These are phyloP conservation scores for Nicotiana knightiana DNA, from an alignment of 257 asterid species.

Conservation along the genomic window DNA sequence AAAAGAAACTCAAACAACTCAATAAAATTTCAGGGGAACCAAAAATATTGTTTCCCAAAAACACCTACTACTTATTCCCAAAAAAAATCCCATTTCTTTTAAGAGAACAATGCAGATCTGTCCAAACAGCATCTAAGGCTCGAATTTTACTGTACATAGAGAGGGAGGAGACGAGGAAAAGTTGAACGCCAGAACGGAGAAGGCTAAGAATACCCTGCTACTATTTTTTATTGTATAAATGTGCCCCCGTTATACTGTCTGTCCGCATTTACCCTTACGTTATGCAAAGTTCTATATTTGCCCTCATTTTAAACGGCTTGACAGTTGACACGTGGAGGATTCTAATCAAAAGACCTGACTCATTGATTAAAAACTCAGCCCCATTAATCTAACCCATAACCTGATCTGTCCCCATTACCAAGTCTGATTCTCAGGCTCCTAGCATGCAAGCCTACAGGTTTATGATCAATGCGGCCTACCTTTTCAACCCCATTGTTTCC, in stretches of 20 bases:
- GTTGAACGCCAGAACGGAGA: background rate
- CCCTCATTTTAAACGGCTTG: no score
- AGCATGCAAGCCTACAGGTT: slow-evolving; percentile 68
- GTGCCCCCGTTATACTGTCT: no score
- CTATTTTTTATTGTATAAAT: no score
- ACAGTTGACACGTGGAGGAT: no score
- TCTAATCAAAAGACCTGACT: background rate
- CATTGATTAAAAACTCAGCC: background rate
- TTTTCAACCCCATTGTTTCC: slow-evolving; percentile 20
- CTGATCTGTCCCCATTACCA: slow-evolving; percentile 4
- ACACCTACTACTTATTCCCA: background rate
- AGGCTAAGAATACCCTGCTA: no score
- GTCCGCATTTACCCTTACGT: no score
- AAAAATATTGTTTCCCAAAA: background rate
- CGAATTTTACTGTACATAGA: background rate
- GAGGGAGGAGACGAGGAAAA: background rate
- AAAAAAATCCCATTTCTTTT: background rate
- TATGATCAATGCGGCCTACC: slow-evolving; percentile 29
- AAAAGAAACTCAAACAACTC: background rate
- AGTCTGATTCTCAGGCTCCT: slow-evolving; percentile 57
- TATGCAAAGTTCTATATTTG: no score
- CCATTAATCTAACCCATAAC: background rate
- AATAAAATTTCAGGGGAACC: background rate
- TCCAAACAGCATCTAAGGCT: background rate
- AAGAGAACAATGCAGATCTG: background rate